phyloP scores from a whole-genome alignment of 2,329 filamentous ascomycete genomes.

The Diatrype stigma region DNA sequence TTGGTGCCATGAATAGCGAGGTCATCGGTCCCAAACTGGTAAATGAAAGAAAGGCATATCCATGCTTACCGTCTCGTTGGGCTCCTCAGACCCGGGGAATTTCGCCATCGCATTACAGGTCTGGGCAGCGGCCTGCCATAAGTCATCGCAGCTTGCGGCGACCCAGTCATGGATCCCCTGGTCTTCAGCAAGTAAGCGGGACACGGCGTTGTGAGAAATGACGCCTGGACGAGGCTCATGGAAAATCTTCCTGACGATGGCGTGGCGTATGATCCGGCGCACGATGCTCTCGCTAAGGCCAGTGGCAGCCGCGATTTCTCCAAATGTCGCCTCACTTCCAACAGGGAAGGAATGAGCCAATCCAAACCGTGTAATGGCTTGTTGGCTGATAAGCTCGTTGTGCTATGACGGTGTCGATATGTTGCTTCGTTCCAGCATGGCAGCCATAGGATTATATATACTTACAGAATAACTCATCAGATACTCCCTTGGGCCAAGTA shows the following conservation, averaged over 20 bases:
- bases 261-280: constrained; percentile 13
- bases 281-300: constrained; percentile 12
- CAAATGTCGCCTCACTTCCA: constrained; percentile 14
- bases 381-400: constrained; percentile 20
- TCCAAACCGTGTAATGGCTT: constrained; percentile 18
- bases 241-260: constrained; percentile 13
- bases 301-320: constrained; percentile 14
- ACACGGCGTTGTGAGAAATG: constrained; percentile 14
- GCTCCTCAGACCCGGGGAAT: constrained; percentile 14
- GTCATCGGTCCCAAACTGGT: too few relatives aligned
- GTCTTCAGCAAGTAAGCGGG: constrained; percentile 16
- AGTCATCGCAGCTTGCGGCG: constrained; percentile 10
- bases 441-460: too few relatives aligned
- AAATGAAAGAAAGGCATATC: too few relatives aligned
- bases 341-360: constrained; percentile 19
- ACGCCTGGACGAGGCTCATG: constrained; percentile 10
- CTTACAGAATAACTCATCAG: constrained; percentile 15
- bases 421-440: too few relatives aligned
- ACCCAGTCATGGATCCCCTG: constrained; percentile 15
- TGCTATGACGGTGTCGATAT: constrained; percentile 5
- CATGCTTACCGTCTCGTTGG: constrained; percentile 11
- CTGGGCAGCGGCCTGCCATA: constrained; percentile 16
- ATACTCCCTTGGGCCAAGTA: constrained; percentile 19
- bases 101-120: constrained; percentile 15
- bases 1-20: too few relatives aligned